phyloP scores from a whole-genome alignment of 176 grass and related monocot species.

The Aegilops tauschii region DNA sequence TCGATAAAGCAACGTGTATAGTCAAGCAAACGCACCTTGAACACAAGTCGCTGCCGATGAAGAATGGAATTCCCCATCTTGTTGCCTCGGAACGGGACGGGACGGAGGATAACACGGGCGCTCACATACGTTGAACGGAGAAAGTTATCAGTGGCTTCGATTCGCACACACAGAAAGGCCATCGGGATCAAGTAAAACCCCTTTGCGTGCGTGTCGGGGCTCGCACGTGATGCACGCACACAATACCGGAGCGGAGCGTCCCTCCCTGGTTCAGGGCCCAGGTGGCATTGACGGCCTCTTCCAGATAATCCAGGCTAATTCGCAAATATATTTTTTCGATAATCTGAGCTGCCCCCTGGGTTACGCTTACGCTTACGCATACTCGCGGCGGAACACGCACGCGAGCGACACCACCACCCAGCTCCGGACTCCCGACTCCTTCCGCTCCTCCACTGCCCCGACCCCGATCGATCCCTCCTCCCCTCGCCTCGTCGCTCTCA shows the following conservation, averaged over 20 bases:
- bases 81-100: background rate
- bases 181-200: background rate
- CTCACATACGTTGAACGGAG: background rate
- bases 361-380: conserved; percentile 18
- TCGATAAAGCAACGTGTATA: background rate
- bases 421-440: background rate
- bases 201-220: background rate
- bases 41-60: background rate
- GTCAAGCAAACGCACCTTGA: background rate
- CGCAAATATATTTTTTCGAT: too few species aligned
- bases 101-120: background rate
- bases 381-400: conserved; percentile 14
- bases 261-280: background rate
- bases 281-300: background rate
- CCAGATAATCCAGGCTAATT: background rate
- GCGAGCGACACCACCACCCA: background rate
- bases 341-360: background rate
- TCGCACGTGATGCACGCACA: too few species aligned
- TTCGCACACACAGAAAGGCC: background rate
- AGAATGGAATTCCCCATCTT: background rate
- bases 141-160: background rate
- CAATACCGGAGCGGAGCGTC: too few species aligned
- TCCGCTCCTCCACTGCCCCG: background rate
- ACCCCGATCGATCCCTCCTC: conserved; percentile 12
- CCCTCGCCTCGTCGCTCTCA: background rate